phyloP scores from a whole-genome alignment of 176 grass and related monocot species.

The Eleusine indica region DNA sequence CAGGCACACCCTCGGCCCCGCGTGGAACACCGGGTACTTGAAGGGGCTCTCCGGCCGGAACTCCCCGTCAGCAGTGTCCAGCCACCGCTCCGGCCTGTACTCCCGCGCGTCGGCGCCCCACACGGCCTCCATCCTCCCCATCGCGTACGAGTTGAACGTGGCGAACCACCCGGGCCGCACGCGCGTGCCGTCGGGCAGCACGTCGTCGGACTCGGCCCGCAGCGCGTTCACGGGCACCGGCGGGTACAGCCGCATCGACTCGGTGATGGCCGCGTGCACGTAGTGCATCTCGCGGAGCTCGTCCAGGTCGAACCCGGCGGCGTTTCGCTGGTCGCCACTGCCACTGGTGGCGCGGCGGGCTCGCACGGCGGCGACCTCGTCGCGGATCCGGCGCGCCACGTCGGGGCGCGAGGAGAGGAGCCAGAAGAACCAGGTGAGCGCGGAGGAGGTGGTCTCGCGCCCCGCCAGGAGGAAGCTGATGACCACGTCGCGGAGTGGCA shows the following conservation, averaged over 20 bases:
- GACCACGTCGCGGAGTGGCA: slow-evolving; percentile 76
- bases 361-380: slow-evolving; percentile 55
- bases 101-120: slow-evolving; percentile 57
- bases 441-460: slow-evolving; percentile 66
- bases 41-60: slow-evolving; percentile 70
- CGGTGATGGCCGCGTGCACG: slow-evolving; percentile 73
- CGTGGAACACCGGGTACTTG: slow-evolving; percentile 63
- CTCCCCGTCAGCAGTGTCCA: slow-evolving; percentile 39
- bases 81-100: slow-evolving; percentile 72
- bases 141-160: slow-evolving; percentile 59
- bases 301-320: slow-evolving; percentile 51
- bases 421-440: slow-evolving; percentile 90
- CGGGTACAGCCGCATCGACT: slow-evolving; percentile 77
- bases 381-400: slow-evolving; percentile 55
- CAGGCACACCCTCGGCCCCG: slow-evolving; percentile 65
- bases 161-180: slow-evolving; percentile 52
- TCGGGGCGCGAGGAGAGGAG: slow-evolving; percentile 64
- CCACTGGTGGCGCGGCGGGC: neutral
- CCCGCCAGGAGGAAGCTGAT: slow-evolving; percentile 77
- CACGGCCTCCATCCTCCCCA: slow-evolving; percentile 57
- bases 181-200: slow-evolving; percentile 72
- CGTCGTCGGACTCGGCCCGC: slow-evolving; percentile 44
- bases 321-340: neutral
- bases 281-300: slow-evolving; percentile 83
- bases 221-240: slow-evolving; percentile 55